Conservation (phyloP, 352 stramenopile genomes). For the Elongisporangium undulatum region DNA sequence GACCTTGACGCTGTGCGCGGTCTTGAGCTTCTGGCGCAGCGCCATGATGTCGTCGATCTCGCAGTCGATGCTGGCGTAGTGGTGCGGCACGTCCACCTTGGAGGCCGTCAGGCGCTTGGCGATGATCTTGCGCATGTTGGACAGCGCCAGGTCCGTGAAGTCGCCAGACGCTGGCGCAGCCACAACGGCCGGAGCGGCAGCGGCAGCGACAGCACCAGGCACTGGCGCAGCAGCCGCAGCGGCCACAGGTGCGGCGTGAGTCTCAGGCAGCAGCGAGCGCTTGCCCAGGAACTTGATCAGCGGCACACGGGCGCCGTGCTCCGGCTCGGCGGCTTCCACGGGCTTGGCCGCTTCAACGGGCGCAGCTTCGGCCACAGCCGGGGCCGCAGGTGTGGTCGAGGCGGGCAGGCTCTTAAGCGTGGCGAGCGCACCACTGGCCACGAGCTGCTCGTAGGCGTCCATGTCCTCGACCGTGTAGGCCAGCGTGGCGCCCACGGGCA, state of each 20-base stretch:
- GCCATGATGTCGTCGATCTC: slow-evolving; percentile 90
- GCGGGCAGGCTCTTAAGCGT: slow-evolving; percentile 26
- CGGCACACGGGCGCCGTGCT: slow-evolving; percentile 35
- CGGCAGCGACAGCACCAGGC: slow-evolving; percentile 6
- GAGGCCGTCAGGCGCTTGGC: slow-evolving; percentile 95
- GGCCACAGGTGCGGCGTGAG: slow-evolving; percentile 2
- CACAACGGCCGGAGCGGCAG: slow-evolving; percentile 6
- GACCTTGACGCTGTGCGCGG: slow-evolving; percentile 93
- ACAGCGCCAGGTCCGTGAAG: slow-evolving; percentile 86
- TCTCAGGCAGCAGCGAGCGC: slow-evolving; percentile 53
- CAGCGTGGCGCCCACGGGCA: slow-evolving; percentile 91
- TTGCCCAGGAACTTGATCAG: slow-evolving; percentile 88
- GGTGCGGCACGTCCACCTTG: slow-evolving; percentile 96
- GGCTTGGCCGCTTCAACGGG: slow-evolving; percentile 5
- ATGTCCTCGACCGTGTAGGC: slow-evolving; percentile 93
- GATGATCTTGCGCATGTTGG: slow-evolving; percentile 99
- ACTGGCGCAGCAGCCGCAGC: slow-evolving; percentile 8
- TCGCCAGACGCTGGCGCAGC: slow-evolving; percentile 18
- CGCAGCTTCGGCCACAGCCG: slow-evolving; percentile 3
- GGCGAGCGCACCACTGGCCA: slow-evolving; percentile 51
- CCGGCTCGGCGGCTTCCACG: slow-evolving; percentile 4
- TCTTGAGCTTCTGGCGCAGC: slow-evolving; percentile 93
- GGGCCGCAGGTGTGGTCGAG: slow-evolving; percentile 12
- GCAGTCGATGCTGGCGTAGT: slow-evolving; percentile 96
- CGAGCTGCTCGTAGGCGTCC: slow-evolving; percentile 63